phyloP scores from a whole-genome alignment of 192 early-diverging fungal genomes.

The Gamsiella multidivaricata region DNA sequence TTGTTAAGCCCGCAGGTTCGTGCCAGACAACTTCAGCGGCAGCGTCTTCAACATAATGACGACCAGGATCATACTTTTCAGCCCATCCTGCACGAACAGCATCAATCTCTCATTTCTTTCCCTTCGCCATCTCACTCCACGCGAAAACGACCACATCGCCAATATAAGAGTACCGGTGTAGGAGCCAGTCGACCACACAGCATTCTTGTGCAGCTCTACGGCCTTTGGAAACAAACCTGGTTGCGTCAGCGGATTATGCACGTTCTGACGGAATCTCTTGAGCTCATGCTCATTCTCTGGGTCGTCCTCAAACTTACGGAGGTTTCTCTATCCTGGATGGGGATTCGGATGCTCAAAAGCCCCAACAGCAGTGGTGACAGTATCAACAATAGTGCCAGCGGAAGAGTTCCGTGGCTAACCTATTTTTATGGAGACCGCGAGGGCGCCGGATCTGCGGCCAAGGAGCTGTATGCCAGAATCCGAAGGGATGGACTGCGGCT shows the following conservation, averaged over 20 bases:
- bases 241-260: conserved; percentile 42
- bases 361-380: background rate
- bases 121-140: background rate
- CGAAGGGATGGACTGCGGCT: conserved; percentile 17
- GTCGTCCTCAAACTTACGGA: conserved; percentile 27
- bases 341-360: conserved; percentile 4
- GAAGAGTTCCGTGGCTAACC: conserved; percentile 14
- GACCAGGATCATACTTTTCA: background rate
- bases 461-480: conserved; percentile 39
- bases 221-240: conserved; percentile 47
- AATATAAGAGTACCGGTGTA: conserved; percentile 29
- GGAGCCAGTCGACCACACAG: conserved; percentile 30
- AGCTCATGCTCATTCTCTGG: conserved; percentile 24
- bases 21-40: background rate
- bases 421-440: conserved; percentile 32
- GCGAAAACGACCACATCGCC: background rate
- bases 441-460: conserved; percentile 21
- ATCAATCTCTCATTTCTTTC: background rate
- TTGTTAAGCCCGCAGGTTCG: conserved; percentile 21
- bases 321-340: conserved; percentile 16
- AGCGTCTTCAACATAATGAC: background rate
- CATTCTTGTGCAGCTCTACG: conserved; percentile 32
- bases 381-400: background rate
- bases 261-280: conserved; percentile 30
- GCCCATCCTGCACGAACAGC: background rate